phyloP scores from a whole-genome alignment of 176 grass and related monocot genomes.

The Oryza australiensis region DNA sequence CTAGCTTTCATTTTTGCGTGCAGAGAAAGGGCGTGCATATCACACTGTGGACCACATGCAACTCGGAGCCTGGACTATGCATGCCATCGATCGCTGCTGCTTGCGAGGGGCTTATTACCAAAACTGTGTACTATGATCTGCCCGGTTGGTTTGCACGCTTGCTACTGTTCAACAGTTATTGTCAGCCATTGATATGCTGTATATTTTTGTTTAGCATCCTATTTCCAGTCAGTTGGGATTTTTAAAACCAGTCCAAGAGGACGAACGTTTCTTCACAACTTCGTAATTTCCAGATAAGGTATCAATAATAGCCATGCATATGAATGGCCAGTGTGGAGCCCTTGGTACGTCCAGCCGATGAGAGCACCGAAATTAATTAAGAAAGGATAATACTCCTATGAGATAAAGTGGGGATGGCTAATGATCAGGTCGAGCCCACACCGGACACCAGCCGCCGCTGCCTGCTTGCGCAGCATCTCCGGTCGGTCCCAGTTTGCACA shows the following conservation, averaged over 20 bases:
- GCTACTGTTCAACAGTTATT: neutral
- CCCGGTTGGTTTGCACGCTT: neutral
- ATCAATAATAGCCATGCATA: neutral
- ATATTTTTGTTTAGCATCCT: neutral
- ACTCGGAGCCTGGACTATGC: neutral
- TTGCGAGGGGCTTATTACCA: neutral
- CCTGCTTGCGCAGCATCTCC: neutral
- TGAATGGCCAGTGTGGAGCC: neutral
- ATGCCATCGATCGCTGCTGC: conserved; percentile 8
- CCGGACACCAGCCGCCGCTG: conserved; percentile 35
- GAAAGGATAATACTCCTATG: neutral
- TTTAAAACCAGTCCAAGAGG: neutral
- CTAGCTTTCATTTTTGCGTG: conserved; percentile 48
- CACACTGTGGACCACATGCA: conserved; percentile 44
- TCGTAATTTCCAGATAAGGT: neutral
- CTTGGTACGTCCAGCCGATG: neutral
- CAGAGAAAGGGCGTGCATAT: conserved; percentile 36
- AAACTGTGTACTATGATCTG: neutral
- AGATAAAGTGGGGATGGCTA: neutral
- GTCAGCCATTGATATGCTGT: neutral
- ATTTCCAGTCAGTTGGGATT: neutral
- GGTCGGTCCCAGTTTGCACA: neutral
- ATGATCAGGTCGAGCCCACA: conserved; percentile 53
- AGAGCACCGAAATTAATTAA: neutral
- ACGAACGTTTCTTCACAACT: neutral